Evolutionary conservation across 192 early-diverging fungal genomes (phyloP).

Genomic region (Podila epicladia): DNA sequence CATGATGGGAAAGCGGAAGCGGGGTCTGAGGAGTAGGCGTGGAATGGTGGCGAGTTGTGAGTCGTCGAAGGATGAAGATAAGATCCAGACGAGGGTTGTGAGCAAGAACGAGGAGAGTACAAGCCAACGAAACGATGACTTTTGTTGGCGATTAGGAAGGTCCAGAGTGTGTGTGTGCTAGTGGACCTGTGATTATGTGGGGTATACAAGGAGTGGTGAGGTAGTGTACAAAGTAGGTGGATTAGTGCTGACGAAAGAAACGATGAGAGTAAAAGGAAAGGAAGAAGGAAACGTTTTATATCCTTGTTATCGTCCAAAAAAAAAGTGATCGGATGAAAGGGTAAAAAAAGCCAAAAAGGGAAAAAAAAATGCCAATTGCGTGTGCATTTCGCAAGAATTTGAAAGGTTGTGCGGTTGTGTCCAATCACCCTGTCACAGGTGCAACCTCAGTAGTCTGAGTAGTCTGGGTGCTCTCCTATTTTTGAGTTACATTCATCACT

Average conservation of each 20-base stretch:
- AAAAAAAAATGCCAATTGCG: conserved; percentile 4
- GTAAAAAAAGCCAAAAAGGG: neutral
- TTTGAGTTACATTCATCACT: too few species aligned
- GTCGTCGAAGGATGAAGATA: neutral
- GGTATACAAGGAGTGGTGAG: neutral
- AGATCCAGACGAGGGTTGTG: neutral
- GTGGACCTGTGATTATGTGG: neutral
- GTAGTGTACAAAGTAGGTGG: neutral
- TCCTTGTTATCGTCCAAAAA: neutral
- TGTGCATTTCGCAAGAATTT: neutral
- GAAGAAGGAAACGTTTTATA: neutral
- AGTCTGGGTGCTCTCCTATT: too few species aligned
- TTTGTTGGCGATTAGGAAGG: neutral
- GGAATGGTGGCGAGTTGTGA: conserved; percentile 25
- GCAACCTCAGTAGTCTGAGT: too few species aligned
- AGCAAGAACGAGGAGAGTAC: neutral
- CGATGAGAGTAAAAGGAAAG: neutral
- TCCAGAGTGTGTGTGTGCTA: neutral
- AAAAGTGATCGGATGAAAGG: neutral
- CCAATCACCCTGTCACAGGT: too few species aligned
- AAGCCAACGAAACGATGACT: neutral
- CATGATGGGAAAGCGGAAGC: conserved; percentile 52
- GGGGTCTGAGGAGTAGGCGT: conserved; percentile 35
- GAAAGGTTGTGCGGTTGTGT: too few species aligned
- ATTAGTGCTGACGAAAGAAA: neutral